Conservation (phyloP, 2,329 filamentous ascomycete genomes). For the Aspergillus felis region DNA sequence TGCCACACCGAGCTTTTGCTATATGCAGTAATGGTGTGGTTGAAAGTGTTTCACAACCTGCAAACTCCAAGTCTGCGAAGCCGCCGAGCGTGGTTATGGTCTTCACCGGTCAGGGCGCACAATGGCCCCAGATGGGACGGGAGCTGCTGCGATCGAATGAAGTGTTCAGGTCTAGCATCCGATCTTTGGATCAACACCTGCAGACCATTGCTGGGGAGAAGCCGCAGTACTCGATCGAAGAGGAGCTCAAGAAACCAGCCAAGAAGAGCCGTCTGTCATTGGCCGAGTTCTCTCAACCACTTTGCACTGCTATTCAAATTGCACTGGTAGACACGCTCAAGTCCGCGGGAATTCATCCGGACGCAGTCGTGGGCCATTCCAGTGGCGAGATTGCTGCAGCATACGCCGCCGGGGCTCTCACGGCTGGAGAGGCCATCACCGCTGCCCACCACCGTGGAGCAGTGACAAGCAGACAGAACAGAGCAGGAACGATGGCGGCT, state of each 20-base stretch:
- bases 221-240: no score
- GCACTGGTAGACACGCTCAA: slow-evolving; percentile 11
- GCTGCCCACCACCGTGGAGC: slow-evolving; percentile 9
- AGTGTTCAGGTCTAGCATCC: slow-evolving; percentile 2
- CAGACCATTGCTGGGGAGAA: no score
- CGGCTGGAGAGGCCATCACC: slow-evolving; percentile 7
- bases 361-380: slow-evolving; percentile 17
- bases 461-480: not conserved
- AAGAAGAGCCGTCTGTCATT: not conserved
- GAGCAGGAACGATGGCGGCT: slow-evolving; percentile 10
- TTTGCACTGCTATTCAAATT: slow-evolving; percentile 19
- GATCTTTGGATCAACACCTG: not conserved
- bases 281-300: slow-evolving; percentile 13
- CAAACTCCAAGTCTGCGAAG: not conserved
- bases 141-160: not conserved
- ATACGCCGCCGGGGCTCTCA: slow-evolving; percentile 12
- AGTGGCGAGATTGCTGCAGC: slow-evolving; percentile 20
- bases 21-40: not conserved
- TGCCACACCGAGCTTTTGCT: slow-evolving; percentile 15
- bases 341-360: slow-evolving; percentile 3
- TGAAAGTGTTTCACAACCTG: not conserved
- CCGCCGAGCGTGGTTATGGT: slow-evolving; percentile 9
- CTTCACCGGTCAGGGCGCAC: slow-evolving; percentile 20
- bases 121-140: slow-evolving; percentile 17
- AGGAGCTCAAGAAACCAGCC: no score